Conservation (phyloP, 306 rosid genomes). For the Acmispon strigosus region DNA sequence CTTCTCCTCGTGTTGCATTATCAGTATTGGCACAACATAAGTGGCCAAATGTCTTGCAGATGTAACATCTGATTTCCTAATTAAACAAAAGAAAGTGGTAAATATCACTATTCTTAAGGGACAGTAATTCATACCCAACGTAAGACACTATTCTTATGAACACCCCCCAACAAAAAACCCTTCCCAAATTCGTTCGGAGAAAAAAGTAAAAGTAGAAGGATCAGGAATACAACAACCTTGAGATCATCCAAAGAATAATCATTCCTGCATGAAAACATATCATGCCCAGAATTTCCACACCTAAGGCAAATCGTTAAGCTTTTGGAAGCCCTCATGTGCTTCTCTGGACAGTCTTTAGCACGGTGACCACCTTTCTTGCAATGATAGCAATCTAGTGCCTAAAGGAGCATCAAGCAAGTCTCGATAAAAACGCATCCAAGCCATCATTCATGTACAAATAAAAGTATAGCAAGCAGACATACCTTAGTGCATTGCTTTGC, state of each 20-base stretch:
- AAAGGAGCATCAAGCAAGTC: neutral
- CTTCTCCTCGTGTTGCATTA: conserved; percentile 27
- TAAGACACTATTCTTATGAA: neutral
- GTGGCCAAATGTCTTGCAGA: conserved; percentile 81
- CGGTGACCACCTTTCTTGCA: conserved; percentile 82
- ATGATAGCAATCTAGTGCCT: conserved; percentile 68
- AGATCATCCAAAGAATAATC: conserved; percentile 62
- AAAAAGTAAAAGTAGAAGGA: neutral
- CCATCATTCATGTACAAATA: neutral
- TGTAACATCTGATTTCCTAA: conserved; percentile 75
- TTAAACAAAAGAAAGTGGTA: conserved; percentile 4
- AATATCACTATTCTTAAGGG: neutral
- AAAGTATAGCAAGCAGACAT: neutral
- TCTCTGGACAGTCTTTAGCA: conserved; percentile 84
- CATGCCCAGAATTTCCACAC: conserved; percentile 88
- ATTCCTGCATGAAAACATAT: conserved; percentile 68
- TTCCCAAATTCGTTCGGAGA: neutral
- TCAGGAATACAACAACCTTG: conserved; percentile 44
- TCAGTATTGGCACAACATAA: conserved; percentile 55
- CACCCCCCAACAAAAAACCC: neutral
- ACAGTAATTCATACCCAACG: neutral
- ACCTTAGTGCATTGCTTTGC: conserved; percentile 72
- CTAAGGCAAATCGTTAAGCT: conserved; percentile 53
- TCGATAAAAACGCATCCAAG: neutral
- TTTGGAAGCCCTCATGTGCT: conserved; percentile 28